Conservation (phyloP, 805 yeast genomes). For the Peterozyma toletana region DNA sequence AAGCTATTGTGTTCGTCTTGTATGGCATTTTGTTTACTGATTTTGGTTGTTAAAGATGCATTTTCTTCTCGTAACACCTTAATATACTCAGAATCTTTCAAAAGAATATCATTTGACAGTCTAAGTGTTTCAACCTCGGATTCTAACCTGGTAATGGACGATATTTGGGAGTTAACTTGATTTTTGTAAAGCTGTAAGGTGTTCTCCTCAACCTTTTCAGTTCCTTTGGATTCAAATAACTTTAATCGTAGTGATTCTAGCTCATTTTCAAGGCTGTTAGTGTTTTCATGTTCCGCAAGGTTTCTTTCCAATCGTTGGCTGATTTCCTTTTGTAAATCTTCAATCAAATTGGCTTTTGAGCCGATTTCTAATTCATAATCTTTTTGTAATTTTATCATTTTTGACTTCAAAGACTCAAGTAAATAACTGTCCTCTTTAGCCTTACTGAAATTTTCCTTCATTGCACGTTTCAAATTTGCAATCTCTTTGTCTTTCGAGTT, state of each 20-base stretch:
- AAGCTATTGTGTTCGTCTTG: not conserved
- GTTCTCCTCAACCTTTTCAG: not conserved
- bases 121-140: not conserved
- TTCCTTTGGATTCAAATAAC: not conserved
- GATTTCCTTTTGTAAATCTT: not conserved
- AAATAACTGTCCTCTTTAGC: not conserved
- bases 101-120: not conserved
- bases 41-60: not conserved
- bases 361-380: not conserved
- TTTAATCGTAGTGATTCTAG: not conserved
- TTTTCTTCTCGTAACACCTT: not conserved
- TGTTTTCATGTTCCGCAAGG: not conserved
- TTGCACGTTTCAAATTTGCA: not conserved
- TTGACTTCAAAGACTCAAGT: not conserved
- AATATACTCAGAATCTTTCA: not conserved
- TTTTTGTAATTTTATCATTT: not conserved
- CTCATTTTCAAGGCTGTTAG: slow-evolving; percentile 3
- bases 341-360: not conserved
- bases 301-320: not conserved
- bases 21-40: not conserved
- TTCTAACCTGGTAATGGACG: not conserved
- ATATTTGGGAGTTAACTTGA: not conserved
- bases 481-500: not conserved
- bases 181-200: not conserved
- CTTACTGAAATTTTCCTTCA: not conserved